Evolutionary conservation across 257 asterid genomes (phyloP).

Genomic region (Voacanga thouarsii): DNA sequence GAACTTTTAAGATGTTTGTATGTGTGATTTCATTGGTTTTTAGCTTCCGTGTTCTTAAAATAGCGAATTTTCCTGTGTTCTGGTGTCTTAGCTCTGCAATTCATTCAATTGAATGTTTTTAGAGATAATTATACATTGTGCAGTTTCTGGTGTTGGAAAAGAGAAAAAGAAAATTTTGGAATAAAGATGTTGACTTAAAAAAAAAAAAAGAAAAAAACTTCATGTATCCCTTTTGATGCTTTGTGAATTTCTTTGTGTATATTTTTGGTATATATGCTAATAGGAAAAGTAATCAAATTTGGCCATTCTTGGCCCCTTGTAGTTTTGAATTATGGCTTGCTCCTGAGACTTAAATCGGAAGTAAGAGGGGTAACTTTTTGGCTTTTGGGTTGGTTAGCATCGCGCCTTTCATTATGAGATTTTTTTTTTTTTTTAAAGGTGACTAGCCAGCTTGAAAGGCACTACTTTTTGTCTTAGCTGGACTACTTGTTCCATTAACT

Average conservation of each 20-base stretch:
- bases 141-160: too few species aligned
- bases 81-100: neutral
- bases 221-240: neutral
- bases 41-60: too few species aligned
- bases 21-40: neutral
- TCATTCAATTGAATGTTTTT: neutral
- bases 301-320: too few species aligned
- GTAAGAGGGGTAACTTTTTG: neutral
- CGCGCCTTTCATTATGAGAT: neutral
- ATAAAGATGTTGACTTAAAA: neutral
- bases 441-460: neutral
- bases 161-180: too few species aligned
- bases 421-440: too few species aligned
- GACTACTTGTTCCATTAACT: neutral
- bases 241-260: neutral
- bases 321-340: neutral
- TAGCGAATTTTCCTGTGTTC: neutral
- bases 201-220: too few species aligned
- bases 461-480: neutral
- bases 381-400: neutral
- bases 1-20: neutral
- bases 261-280: neutral
- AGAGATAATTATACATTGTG: neutral
- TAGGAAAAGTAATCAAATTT: neutral
- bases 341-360: neutral